These are phyloP conservation scores for Fusarium algeriense DNA, from an alignment of 2,329 filamentous ascomycete genomes.

Conservation along the genomic window DNA sequence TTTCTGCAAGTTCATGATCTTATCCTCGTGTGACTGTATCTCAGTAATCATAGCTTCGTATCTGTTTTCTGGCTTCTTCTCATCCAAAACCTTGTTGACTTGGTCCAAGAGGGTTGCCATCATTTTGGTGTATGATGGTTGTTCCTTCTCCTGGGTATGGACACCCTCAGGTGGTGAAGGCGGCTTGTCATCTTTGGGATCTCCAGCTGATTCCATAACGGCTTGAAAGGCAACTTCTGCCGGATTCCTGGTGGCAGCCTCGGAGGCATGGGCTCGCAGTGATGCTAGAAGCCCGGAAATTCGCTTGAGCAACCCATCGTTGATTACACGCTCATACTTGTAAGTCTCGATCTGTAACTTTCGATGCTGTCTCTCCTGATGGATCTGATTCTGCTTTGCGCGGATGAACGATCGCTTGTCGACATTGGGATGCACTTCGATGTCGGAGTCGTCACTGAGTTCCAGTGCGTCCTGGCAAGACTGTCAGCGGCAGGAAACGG, in stretches of 20 bases:
- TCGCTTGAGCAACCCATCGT: slow-evolving; percentile 87
- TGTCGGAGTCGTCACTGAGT: slow-evolving; percentile 97
- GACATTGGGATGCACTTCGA: slow-evolving; percentile 98
- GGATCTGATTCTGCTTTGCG: slow-evolving; percentile 97
- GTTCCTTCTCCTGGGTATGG: slow-evolving; percentile 77
- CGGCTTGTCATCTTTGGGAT: slow-evolving; percentile 79
- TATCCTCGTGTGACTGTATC: slow-evolving; percentile 79
- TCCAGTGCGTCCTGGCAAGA: slow-evolving; percentile 81
- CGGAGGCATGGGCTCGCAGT: slow-evolving; percentile 78
- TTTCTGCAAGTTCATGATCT: slow-evolving; percentile 82
- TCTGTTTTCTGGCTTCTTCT: slow-evolving; percentile 76
- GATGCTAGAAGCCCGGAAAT: slow-evolving; percentile 83
- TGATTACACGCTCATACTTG: slow-evolving; percentile 93
- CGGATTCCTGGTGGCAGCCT: slow-evolving; percentile 73
- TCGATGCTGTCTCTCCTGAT: slow-evolving; percentile 87
- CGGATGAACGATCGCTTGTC: slow-evolving; percentile 99
- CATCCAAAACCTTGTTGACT: slow-evolving; percentile 86
- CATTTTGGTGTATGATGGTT: slow-evolving; percentile 95
- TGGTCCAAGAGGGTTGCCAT: slow-evolving; percentile 96
- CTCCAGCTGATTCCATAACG: slow-evolving; percentile 83
- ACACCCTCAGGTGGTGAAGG: slow-evolving; percentile 82
- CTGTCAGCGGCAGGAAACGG: slow-evolving; percentile 13
- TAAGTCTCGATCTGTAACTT: slow-evolving; percentile 90
- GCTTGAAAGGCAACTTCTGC: slow-evolving; percentile 90
- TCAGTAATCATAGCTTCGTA: slow-evolving; percentile 83